Conservation (phyloP, 2,329 filamentous ascomycete species). For the Fusarium sp. region DNA sequence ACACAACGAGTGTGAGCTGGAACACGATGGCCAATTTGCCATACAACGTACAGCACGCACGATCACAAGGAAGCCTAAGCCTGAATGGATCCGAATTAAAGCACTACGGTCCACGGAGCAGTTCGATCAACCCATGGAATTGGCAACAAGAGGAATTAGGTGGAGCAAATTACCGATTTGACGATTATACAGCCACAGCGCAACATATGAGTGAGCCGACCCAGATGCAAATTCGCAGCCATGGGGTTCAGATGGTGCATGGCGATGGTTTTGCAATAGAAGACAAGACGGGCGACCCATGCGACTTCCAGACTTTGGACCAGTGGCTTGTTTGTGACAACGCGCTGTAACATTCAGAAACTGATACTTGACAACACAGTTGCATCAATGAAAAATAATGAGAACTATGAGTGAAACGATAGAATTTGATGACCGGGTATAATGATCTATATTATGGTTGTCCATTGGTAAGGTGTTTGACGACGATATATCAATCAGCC, state of each 20-base stretch:
- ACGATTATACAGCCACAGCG: neutral
- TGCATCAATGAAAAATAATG: neutral
- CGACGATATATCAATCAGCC: neutral
- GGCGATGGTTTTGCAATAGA: neutral
- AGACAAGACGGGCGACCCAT: conserved; percentile 3
- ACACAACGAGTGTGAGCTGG: conserved; percentile 20
- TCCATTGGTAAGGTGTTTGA: conserved; percentile 15
- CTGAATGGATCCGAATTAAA: neutral
- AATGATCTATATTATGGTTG: conserved; percentile 22
- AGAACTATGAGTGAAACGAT: neutral
- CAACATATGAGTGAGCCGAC: neutral
- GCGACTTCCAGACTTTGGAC: conserved; percentile 28
- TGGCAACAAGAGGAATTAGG: neutral
- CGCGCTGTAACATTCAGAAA: neutral
- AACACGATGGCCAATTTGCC: neutral
- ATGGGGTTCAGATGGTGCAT: neutral
- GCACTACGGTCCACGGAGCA: neutral
- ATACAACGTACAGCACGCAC: neutral
- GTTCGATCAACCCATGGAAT: neutral
- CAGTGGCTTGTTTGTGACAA: conserved; percentile 30
- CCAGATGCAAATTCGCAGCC: neutral
- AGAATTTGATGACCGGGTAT: neutral
- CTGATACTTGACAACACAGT: neutral
- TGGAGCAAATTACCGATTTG: neutral
- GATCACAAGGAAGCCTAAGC: neutral